These are phyloP conservation scores for Fusarium irregulare DNA, from an alignment of 2,329 filamentous ascomycete genomes.

Conservation along the genomic window DNA sequence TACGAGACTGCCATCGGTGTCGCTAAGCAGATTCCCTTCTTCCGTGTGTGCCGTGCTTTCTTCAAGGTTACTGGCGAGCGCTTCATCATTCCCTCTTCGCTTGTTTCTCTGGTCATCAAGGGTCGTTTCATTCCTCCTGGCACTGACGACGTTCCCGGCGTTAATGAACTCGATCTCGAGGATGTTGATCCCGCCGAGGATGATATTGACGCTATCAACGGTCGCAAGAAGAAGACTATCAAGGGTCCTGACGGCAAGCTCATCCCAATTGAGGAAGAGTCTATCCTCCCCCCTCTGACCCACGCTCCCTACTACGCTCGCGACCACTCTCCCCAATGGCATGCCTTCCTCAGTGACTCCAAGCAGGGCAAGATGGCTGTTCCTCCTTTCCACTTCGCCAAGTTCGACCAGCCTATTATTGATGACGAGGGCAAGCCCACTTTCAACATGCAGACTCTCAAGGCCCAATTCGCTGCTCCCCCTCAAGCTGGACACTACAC, in stretches of 20 bases:
- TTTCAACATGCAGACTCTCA: slow-evolving; percentile 94
- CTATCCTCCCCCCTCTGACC: slow-evolving; percentile 83
- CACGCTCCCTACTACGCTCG: slow-evolving; percentile 91
- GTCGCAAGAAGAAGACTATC: slow-evolving; percentile 75
- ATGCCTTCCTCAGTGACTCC: slow-evolving; percentile 92
- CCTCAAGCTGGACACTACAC: slow-evolving; percentile 93
- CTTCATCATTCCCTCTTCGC: slow-evolving; percentile 88
- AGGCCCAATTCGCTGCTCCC: slow-evolving; percentile 96
- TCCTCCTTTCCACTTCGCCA: slow-evolving; percentile 93
- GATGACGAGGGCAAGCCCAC: slow-evolving; percentile 85
- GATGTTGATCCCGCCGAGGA: slow-evolving; percentile 94
- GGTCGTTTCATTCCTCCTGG: slow-evolving; percentile 93
- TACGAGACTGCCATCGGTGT: slow-evolving; percentile 81
- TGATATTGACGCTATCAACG: slow-evolving; percentile 86
- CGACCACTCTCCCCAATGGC: slow-evolving; percentile 91
- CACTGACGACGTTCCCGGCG: slow-evolving; percentile 75
- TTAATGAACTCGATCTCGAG: slow-evolving; percentile 83
- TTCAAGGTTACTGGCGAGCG: slow-evolving; percentile 98
- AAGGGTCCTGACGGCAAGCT: slow-evolving; percentile 71
- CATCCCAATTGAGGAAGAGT: slow-evolving; percentile 68
- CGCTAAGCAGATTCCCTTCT: slow-evolving; percentile 83
- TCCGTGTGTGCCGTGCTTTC: slow-evolving; percentile 91
- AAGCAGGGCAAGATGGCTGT: slow-evolving; percentile 97
- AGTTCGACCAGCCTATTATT: slow-evolving; percentile 90
- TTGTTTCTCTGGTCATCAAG: slow-evolving; percentile 96